Percentiles rank a stretch among this genome's conserved stretches.
phyloP scores from a whole-genome alignment of 805 yeast genomes.

The Sugiyamaella smithiae region DNA sequence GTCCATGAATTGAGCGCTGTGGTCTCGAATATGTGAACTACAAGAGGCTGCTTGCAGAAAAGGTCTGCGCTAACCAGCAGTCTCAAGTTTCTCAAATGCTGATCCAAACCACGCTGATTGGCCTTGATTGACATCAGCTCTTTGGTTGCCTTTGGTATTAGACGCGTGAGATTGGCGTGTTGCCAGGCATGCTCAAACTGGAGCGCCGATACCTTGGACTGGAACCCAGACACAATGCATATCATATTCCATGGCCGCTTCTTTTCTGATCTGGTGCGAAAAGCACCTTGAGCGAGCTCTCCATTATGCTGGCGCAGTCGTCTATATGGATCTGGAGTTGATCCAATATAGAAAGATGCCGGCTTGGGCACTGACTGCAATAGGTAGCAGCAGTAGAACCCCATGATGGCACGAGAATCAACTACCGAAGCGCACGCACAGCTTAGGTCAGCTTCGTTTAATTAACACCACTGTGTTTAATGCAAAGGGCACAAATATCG shows the following conservation, averaged over 20 bases:
- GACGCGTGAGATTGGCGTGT: constrained; percentile 64
- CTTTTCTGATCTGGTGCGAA: constrained; percentile 53
- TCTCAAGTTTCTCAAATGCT: constrained; percentile 30
- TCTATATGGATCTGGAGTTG: constrained; percentile 71
- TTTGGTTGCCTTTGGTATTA: constrained; percentile 43
- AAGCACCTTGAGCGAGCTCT: constrained; percentile 59
- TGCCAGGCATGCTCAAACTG: constrained; percentile 88
- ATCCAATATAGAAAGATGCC: constrained; percentile 69
- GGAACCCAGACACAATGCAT: constrained; percentile 65
- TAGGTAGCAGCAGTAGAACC: constrained; percentile 69
- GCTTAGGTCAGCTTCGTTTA: no score
- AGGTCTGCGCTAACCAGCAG: constrained; percentile 26
- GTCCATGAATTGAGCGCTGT: constrained; percentile 27
- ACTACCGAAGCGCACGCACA: no score
- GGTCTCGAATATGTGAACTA: constrained; percentile 29
- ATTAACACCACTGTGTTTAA: no score
- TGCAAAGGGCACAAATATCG: no score
- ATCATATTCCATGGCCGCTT: constrained; percentile 75
- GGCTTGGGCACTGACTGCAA: constrained; percentile 58
- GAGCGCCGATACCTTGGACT: constrained; percentile 63
- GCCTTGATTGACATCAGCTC: constrained; percentile 32
- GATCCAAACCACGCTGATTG: constrained; percentile 22
- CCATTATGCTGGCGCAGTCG: constrained; percentile 82
- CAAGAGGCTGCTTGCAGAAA: constrained; percentile 28
- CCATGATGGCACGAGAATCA: no score